Percentiles rank a stretch among this genome's conserved stretches.
These are phyloP conservation scores for Bretschneidera sinensis DNA, from an alignment of 345 rosid species.

Conservation along the genomic window DNA sequence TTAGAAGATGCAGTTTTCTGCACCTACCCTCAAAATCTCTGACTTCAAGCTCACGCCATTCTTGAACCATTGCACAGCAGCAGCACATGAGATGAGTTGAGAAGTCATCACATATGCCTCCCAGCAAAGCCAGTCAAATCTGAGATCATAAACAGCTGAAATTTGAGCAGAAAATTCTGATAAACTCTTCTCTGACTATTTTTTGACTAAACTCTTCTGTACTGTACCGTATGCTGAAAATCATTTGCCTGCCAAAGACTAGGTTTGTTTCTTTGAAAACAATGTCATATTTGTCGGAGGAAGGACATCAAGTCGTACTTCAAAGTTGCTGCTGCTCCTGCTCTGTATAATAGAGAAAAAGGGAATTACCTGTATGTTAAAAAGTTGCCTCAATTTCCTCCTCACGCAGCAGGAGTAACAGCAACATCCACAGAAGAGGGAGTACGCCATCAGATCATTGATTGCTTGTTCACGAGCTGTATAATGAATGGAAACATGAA, in stretches of 20 bases:
- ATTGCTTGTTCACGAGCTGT: slow-evolving; percentile 25
- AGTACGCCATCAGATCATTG: slow-evolving; percentile 17
- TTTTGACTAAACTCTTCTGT: too few species aligned
- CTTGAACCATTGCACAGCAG: slow-evolving; percentile 34
- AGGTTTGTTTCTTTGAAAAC: too few species aligned
- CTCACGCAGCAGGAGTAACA: slow-evolving; percentile 26
- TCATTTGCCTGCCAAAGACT: too few species aligned
- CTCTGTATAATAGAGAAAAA: too few species aligned
- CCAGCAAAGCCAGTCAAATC: slow-evolving; percentile 11
- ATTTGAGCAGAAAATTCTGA: too few species aligned
- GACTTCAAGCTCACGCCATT: slow-evolving; percentile 29
- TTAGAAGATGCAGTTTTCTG: too few species aligned
- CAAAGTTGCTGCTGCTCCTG: too few species aligned
- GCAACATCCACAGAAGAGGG: slow-evolving; percentile 26
- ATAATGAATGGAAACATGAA: not conserved
- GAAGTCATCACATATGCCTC: slow-evolving; percentile 23
- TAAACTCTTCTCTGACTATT: too few species aligned
- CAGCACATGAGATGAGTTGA: slow-evolving; percentile 28
- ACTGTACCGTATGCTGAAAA: too few species aligned
- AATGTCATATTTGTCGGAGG: too few species aligned
- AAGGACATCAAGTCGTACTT: too few species aligned
- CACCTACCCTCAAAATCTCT: slow-evolving; percentile 19
- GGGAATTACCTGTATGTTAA: slow-evolving; percentile 17
- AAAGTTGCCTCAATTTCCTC: slow-evolving; percentile 17
- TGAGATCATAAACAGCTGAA: not conserved